Evolutionary conservation across 1,284 basidiomycete genomes (phyloP).

Genomic region (Moesziomyces sp.): DNA sequence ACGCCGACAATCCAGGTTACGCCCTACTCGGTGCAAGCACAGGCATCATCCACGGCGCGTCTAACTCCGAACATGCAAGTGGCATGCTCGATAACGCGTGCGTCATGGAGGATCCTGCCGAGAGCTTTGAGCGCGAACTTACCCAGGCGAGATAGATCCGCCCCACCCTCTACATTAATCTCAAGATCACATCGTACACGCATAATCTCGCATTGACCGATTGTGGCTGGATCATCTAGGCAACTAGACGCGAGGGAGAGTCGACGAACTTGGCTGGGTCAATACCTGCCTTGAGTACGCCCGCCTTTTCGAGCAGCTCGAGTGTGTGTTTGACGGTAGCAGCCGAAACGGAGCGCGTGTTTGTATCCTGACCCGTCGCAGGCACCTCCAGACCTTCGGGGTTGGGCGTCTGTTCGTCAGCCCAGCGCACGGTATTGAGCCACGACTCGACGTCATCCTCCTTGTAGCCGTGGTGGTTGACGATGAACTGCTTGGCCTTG

Average conservation of each 20-base stretch:
- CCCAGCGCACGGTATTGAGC: slow-evolving; percentile 62
- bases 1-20: slow-evolving; percentile 26
- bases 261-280: slow-evolving; percentile 20
- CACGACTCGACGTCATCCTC: slow-evolving; percentile 79
- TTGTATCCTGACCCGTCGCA: slow-evolving; percentile 37
- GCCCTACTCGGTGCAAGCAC: slow-evolving; percentile 50
- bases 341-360: slow-evolving; percentile 43
- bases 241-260: slow-evolving; percentile 21
- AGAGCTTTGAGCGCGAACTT: slow-evolving; percentile 48
- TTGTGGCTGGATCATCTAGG: slow-evolving; percentile 3
- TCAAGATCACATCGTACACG: not conserved
- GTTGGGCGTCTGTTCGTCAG: slow-evolving; percentile 49
- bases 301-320: slow-evolving; percentile 53
- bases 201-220: not conserved
- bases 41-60: slow-evolving; percentile 52
- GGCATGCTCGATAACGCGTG: slow-evolving; percentile 50
- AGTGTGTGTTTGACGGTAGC: slow-evolving; percentile 45
- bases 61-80: slow-evolving; percentile 34
- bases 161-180: not conserved
- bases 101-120: slow-evolving; percentile 61
- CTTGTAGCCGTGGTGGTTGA: slow-evolving; percentile 70
- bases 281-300: slow-evolving; percentile 39
- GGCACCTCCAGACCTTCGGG: slow-evolving; percentile 22
- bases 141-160: slow-evolving; percentile 21
- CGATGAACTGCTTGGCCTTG: slow-evolving; percentile 37